Evolutionary conservation across 805 yeast genomes (phyloP).

Genomic region (Wickerhamiella vanderwaltii): DNA sequence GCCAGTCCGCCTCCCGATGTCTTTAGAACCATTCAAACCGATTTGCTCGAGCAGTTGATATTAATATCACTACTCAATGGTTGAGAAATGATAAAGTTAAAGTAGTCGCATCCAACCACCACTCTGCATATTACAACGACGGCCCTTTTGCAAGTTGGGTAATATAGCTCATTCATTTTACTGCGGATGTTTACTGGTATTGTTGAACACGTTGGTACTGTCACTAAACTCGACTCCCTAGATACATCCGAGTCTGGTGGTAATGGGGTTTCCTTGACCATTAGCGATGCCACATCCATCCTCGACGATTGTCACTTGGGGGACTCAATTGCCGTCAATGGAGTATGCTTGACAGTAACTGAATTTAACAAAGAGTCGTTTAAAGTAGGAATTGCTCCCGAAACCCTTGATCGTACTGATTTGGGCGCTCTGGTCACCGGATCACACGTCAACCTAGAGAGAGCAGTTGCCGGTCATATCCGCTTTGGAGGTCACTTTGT

Average conservation of each 20-base stretch:
- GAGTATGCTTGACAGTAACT: constrained; percentile 85
- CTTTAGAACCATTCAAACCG: too few species aligned
- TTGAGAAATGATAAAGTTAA: too few species aligned
- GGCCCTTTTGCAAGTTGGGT: too few species aligned
- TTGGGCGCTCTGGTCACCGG: constrained; percentile 50
- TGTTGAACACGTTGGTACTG: constrained; percentile 69
- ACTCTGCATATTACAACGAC: too few species aligned
- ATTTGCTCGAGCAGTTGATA: too few species aligned
- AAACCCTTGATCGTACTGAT: constrained; percentile 72
- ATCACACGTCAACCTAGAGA: constrained; percentile 67
- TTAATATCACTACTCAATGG: too few species aligned
- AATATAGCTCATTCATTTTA: too few species aligned
- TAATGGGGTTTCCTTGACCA: constrained; percentile 58
- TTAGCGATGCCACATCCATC: constrained; percentile 49
- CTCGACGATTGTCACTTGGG: constrained; percentile 80
- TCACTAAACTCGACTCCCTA: constrained; percentile 34
- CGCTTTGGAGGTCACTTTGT: constrained; percentile 96
- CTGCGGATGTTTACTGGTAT: constrained; percentile 80
- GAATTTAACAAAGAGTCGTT: constrained; percentile 51
- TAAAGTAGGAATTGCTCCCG: constrained; percentile 88
- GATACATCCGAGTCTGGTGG: constrained; percentile 51
- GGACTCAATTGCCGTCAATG: constrained; percentile 84
- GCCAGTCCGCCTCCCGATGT: too few species aligned
- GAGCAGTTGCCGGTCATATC: constrained; percentile 75
- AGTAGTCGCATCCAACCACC: too few species aligned